These are phyloP conservation scores for Mrakia hoshinonis DNA, from an alignment of 768 basidiomycete species.

Conservation along the genomic window DNA sequence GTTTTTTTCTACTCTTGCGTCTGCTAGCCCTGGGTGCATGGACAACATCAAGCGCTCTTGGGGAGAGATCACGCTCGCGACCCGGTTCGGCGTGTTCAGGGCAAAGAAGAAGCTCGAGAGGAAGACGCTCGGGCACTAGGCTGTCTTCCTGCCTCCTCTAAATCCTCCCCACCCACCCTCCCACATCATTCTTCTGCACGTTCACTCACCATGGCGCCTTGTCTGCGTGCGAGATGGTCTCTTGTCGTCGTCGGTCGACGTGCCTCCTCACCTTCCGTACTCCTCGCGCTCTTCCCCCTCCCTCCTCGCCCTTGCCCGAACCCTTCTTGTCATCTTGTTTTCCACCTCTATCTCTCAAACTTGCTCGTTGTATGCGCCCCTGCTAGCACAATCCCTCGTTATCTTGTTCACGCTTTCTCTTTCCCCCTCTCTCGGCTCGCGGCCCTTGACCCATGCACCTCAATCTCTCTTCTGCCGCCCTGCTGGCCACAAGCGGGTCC, in stretches of 20 bases:
- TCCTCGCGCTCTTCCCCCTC: neutral
- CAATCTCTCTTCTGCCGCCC: too few species aligned
- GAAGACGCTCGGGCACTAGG: conserved; percentile 10
- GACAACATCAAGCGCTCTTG: conserved; percentile 28
- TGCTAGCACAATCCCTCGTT: too few species aligned
- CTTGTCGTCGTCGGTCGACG: neutral
- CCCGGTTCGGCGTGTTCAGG: neutral
- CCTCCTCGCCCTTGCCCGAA: neutral
- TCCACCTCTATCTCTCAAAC: too few species aligned
- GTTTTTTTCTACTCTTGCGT: too few species aligned
- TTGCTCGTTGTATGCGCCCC: too few species aligned
- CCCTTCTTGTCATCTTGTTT: neutral
- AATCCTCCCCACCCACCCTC: too few species aligned
- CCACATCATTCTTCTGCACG: neutral
- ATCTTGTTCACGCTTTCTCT: too few species aligned
- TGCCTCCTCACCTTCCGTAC: too few species aligned
- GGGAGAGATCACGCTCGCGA: conserved; percentile 15
- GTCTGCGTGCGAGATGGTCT: neutral
- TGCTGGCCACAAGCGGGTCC: too few species aligned
- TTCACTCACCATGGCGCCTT: neutral
- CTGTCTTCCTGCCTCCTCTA: too few species aligned
- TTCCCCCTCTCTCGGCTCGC: too few species aligned
- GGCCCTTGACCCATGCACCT: too few species aligned
- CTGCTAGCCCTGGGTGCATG: neutral
- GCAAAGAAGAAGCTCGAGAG: conserved; percentile 28